phyloP scores from a whole-genome alignment of 2,329 filamentous ascomycete species.

The Fusarium duplospermum region DNA sequence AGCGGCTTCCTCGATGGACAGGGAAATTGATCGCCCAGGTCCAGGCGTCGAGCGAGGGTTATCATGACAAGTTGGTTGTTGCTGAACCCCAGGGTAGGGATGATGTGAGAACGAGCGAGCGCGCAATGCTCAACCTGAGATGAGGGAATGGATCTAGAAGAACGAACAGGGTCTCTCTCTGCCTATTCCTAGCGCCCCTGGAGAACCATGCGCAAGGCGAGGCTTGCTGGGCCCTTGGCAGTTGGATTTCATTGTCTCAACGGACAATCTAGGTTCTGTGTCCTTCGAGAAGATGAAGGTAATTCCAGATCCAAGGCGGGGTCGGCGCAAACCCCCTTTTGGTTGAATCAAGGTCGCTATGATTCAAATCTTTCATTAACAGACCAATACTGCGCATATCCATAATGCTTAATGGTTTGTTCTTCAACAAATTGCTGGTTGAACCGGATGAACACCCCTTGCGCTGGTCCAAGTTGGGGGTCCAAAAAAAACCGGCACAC shows the following conservation, averaged over 20 bases:
- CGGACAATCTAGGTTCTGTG: constrained; percentile 27
- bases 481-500: constrained; percentile 27
- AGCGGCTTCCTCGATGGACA: constrained; percentile 17
- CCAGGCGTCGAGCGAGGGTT: constrained; percentile 28
- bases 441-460: background rate
- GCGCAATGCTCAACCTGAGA: constrained; percentile 3
- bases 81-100: constrained; percentile 7
- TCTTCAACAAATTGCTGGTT: background rate
- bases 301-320: background rate
- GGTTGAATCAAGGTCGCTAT: background rate
- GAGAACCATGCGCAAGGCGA: constrained; percentile 16
- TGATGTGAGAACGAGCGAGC: background rate
- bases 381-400: background rate
- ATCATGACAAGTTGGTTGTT: constrained; percentile 33
- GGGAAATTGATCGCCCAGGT: constrained; percentile 38
- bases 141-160: background rate
- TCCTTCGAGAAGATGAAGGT: constrained; percentile 13
- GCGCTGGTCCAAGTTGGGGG: background rate
- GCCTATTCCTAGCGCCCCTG: constrained; percentile 7
- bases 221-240: constrained; percentile 17
- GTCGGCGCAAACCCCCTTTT: constrained; percentile 17
- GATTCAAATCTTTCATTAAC: background rate
- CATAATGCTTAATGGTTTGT: background rate
- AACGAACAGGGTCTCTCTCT: background rate
- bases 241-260: constrained; percentile 30